These are phyloP conservation scores for Puccinia hordei DNA, from an alignment of 1,284 basidiomycete genomes.

Conservation along the genomic window DNA sequence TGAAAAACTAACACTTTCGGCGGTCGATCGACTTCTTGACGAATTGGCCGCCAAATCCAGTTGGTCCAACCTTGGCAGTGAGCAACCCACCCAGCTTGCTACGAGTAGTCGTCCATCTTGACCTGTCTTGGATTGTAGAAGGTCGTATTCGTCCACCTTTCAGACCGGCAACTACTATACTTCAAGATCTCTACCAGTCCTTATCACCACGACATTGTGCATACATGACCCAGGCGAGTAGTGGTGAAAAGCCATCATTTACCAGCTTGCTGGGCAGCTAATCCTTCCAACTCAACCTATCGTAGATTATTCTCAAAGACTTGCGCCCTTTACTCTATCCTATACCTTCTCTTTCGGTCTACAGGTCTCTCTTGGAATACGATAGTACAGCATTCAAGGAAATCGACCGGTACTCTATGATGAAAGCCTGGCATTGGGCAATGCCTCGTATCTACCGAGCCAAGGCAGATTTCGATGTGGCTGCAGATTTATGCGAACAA, in stretches of 20 bases:
- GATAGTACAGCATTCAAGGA: conserved; percentile 66
- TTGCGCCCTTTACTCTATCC: conserved; percentile 75
- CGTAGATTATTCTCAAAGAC: conserved; percentile 81
- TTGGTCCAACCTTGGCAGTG: conserved; percentile 65
- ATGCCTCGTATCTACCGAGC: conserved; percentile 67
- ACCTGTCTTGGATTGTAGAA: background rate
- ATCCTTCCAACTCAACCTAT: conserved; percentile 61
- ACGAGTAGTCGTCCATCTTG: conserved; percentile 1
- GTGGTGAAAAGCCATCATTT: background rate
- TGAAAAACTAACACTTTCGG: conserved; percentile 56
- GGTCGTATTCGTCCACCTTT: conserved; percentile 11
- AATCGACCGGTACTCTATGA: conserved; percentile 68
- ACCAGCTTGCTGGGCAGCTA: conserved; percentile 13
- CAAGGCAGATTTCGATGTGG: conserved; percentile 67
- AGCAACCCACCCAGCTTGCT: conserved; percentile 54
- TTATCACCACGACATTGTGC: conserved; percentile 29
- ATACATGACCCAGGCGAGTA: conserved; percentile 38
- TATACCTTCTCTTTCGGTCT: conserved; percentile 61
- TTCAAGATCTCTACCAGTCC: conserved; percentile 17
- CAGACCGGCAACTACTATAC: background rate
- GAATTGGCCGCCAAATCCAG: conserved; percentile 70
- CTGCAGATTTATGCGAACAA: conserved; percentile 65
- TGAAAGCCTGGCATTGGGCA: conserved; percentile 71
- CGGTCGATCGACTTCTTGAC: conserved; percentile 70
- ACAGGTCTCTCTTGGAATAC: conserved; percentile 63